Conservation (phyloP, 2,329 filamentous ascomycete genomes). For the Stromatinia cepivora region DNA sequence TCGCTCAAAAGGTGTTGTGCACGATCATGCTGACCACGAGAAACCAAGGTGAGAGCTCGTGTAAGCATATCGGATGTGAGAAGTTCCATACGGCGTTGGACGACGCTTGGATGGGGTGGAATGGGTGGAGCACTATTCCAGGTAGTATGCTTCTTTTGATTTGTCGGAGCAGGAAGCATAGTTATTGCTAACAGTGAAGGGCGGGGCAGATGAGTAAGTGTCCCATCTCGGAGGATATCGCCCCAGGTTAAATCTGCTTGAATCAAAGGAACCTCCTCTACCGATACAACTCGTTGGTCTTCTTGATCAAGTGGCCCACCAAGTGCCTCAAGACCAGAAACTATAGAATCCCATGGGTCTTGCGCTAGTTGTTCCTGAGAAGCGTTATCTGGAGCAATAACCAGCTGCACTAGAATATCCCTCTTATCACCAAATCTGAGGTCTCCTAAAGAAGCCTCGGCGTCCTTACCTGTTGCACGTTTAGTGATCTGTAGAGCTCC, state of each 20-base stretch:
- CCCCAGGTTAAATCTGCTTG: conserved; percentile 94
- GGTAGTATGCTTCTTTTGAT: conserved; percentile 62
- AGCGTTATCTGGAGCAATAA: conserved; percentile 83
- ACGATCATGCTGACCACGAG: conserved; percentile 87
- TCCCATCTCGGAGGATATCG: conserved; percentile 87
- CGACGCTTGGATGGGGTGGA: conserved; percentile 89
- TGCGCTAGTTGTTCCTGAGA: conserved; percentile 80
- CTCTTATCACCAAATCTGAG: conserved; percentile 91
- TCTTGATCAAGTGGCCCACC: conserved; percentile 86
- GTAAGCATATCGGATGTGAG: conserved; percentile 98
- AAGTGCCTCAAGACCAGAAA: conserved; percentile 90
- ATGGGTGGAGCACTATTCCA: conserved; percentile 75
- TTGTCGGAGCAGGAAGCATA: conserved; percentile 71
- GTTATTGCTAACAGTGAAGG: conserved; percentile 93
- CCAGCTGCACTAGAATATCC: conserved; percentile 91
- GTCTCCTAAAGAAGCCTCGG: conserved; percentile 88
- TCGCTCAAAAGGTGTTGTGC: conserved; percentile 90
- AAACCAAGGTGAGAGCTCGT: conserved; percentile 84
- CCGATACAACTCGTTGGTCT: conserved; percentile 76
- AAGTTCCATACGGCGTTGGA: conserved; percentile 95
- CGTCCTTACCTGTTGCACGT: conserved; percentile 89
- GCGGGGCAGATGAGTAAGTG: conserved; percentile 79
- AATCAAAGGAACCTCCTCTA: conserved; percentile 92
- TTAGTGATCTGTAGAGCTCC: conserved; percentile 95
- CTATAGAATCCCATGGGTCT: conserved; percentile 95